Conservation (phyloP, 1,139 yeast species). For the Kodamaea arcana region DNA sequence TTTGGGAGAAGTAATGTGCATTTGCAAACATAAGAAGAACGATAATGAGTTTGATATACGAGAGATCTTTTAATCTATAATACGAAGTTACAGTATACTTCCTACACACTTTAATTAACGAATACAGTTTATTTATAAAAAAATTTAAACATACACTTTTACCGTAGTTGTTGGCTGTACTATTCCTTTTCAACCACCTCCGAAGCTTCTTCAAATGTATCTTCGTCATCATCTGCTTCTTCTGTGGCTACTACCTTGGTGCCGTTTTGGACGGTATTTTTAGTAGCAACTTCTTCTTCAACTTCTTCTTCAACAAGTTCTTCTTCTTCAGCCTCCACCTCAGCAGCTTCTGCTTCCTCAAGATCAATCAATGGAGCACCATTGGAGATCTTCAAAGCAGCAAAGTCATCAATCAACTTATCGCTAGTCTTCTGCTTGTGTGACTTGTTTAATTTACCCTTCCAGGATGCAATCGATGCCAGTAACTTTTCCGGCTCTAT, state of each 20-base stretch:
- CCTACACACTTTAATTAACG: not conserved
- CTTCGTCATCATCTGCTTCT: constrained; percentile 8
- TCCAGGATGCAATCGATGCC: constrained; percentile 62
- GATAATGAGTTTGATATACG: constrained; percentile 36
- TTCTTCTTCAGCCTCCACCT: constrained; percentile 11
- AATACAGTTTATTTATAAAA: not conserved
- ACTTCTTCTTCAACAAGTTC: constrained; percentile 11
- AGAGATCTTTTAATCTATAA: constrained; percentile 7
- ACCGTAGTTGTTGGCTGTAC: not conserved
- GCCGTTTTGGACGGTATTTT: no score
- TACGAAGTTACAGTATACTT: not conserved
- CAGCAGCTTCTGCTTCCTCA: constrained; percentile 11
- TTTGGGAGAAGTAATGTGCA: constrained; percentile 36
- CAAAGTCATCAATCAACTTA: constrained; percentile 45
- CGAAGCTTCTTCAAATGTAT: constrained; percentile 19
- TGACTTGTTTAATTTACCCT: constrained; percentile 43
- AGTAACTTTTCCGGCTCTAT: constrained; percentile 41
- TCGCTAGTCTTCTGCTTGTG: constrained; percentile 61
- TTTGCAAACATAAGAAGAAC: constrained; percentile 50
- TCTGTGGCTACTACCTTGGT: no score
- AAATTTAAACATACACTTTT: not conserved
- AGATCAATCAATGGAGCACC: constrained; percentile 30
- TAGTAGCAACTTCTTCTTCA: constrained; percentile 15
- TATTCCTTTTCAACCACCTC: constrained; percentile 7
- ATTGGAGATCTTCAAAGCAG: constrained; percentile 19